These are phyloP conservation scores for Crithidia sp. DNA, from an alignment of 208 protist species.

Conservation along the genomic window DNA sequence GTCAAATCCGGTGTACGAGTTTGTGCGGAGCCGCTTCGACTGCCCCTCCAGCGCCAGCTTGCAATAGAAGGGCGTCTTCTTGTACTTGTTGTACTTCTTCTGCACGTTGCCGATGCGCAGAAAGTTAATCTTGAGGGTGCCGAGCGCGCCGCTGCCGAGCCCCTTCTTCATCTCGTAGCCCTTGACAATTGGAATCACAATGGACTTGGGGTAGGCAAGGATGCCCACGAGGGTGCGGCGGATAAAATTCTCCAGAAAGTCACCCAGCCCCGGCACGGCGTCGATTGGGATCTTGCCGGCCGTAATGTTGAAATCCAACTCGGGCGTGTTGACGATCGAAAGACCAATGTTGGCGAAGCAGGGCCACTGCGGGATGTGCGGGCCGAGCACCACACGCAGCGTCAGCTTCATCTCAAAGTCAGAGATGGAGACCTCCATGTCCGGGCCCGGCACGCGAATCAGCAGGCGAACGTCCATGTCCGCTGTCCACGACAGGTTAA, in stretches of 20 bases:
- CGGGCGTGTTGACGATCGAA: conserved; percentile 63
- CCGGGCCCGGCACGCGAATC: conserved; percentile 63
- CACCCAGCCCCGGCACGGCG: conserved; percentile 59
- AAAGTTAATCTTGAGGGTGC: conserved; percentile 59
- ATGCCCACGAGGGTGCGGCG: conserved; percentile 67
- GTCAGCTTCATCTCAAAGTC: conserved; percentile 68
- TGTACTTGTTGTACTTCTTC: conserved; percentile 55
- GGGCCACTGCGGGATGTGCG: conserved; percentile 72
- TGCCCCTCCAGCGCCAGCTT: conserved; percentile 52
- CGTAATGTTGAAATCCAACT: conserved; percentile 66
- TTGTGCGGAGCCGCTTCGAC: conserved; percentile 49
- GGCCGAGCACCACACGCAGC: conserved; percentile 60
- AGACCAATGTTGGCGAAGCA: conserved; percentile 70
- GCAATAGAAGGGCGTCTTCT: conserved; percentile 74
- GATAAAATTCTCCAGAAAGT: conserved; percentile 73
- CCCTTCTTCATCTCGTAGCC: conserved; percentile 49
- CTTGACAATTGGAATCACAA: conserved; percentile 61
- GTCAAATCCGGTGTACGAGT: conserved; percentile 61
- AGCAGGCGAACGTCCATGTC: conserved; percentile 69
- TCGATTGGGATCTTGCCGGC: conserved; percentile 68
- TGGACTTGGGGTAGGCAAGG: conserved; percentile 63
- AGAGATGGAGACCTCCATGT: conserved; percentile 62
- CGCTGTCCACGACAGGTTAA: conserved; percentile 67
- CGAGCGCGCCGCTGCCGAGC: conserved; percentile 51
- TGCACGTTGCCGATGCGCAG: conserved; percentile 51